A percentile compares a stretch with the other conserved stretches of the same genome.
These are phyloP conservation scores for Medicago lupulina DNA, from an alignment of 306 rosid genomes.

Conservation along the genomic window DNA sequence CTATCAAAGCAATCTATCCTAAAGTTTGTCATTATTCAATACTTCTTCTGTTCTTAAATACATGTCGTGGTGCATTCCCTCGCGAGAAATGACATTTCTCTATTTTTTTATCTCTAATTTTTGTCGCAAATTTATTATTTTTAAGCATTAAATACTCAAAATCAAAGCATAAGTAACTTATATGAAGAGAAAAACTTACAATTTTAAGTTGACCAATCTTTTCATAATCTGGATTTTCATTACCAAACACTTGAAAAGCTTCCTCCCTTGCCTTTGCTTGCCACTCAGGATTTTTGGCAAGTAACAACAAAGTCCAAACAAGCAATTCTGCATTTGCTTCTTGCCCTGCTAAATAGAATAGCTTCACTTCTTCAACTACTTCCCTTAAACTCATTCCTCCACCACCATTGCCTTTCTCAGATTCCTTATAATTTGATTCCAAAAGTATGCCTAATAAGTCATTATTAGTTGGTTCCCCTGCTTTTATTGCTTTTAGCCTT, in stretches of 20 bases:
- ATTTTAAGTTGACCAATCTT: conserved; percentile 48
- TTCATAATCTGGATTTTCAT: conserved; percentile 47
- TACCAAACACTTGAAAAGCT: conserved; percentile 45
- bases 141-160: too few species aligned
- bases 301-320: conserved; percentile 47
- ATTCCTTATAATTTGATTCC: conserved; percentile 51
- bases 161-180: too few species aligned
- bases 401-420: conserved; percentile 40
- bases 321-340: conserved; percentile 51
- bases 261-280: conserved; percentile 48
- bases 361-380: conserved; percentile 49
- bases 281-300: conserved; percentile 49
- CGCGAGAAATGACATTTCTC: too few species aligned
- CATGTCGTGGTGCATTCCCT: too few species aligned
- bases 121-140: too few species aligned
- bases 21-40: neutral
- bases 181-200: conserved; percentile 39
- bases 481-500: conserved; percentile 48
- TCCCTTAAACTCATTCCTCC: conserved; percentile 54
- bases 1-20: neutral
- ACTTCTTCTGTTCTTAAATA: too few species aligned
- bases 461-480: conserved; percentile 48
- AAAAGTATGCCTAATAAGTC: conserved; percentile 51
- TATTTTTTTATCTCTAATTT: too few species aligned
- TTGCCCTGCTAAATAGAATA: conserved; percentile 50